phyloP scores from a whole-genome alignment of 2,329 filamentous ascomycete species.

The Colletotrichum falcatum region DNA sequence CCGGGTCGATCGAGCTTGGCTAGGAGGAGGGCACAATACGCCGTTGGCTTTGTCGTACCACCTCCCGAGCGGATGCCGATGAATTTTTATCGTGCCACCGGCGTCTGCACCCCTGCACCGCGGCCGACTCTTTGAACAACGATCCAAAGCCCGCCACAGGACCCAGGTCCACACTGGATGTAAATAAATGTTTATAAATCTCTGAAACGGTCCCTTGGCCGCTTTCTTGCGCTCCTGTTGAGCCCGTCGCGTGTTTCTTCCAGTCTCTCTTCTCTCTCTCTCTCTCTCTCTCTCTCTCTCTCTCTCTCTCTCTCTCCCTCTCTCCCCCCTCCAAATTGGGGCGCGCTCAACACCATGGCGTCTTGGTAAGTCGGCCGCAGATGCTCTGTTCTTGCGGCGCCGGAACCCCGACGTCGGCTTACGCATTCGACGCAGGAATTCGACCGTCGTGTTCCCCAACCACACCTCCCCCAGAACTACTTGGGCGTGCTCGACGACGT shows the following conservation, averaged over 20 bases:
- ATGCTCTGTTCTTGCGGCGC: neutral
- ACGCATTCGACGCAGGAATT: conserved; percentile 56
- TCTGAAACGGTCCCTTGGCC: neutral
- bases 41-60: conserved; percentile 36
- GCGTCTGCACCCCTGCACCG: conserved; percentile 33
- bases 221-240: too few species aligned
- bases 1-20: conserved; percentile 7
- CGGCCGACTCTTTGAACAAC: conserved; percentile 4
- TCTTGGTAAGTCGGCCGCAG: conserved; percentile 20
- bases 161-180: conserved; percentile 1
- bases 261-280: neutral
- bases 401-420: conserved; percentile 3
- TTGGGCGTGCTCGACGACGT: conserved; percentile 72
- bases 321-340: neutral
- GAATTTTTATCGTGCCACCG: conserved; percentile 35
- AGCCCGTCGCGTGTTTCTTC: neutral
- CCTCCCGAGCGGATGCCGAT: conserved; percentile 33
- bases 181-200: conserved; percentile 9
- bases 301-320: too few species aligned
- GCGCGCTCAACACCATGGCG: conserved; percentile 20
- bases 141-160: conserved; percentile 30
- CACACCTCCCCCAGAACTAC: conserved; percentile 64
- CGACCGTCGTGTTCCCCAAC: conserved; percentile 58
- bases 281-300: neutral
- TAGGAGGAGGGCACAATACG: neutral